phyloP scores from a whole-genome alignment of 345 rosid genomes.

The Dimocarpus longan region DNA sequence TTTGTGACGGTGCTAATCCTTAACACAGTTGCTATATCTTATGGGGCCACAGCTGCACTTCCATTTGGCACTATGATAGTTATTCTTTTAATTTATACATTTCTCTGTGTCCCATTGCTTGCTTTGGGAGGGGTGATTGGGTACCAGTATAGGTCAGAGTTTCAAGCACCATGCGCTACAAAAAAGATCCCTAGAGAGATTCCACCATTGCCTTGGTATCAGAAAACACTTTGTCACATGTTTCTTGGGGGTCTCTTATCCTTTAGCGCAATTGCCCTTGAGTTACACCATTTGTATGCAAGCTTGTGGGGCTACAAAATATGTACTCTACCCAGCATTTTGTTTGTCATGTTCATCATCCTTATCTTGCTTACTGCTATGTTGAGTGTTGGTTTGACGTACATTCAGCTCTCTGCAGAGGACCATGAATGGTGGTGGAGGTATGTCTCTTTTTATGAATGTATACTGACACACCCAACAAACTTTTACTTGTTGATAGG shows the following conservation, averaged over 20 bases:
- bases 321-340: constrained; percentile 54
- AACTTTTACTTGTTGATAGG: neutral
- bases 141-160: constrained; percentile 55
- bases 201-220: constrained; percentile 62
- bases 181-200: constrained; percentile 67
- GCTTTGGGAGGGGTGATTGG: constrained; percentile 73
- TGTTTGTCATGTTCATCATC: constrained; percentile 58
- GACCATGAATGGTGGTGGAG: constrained; percentile 99
- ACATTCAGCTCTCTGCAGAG: constrained; percentile 77
- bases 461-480: neutral
- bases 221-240: constrained; percentile 64
- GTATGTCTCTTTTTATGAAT: constrained; percentile 39
- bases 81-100: constrained; percentile 50
- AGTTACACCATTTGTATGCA: constrained; percentile 61
- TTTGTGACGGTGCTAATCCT: constrained; percentile 48
- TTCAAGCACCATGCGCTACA: constrained; percentile 57
- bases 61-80: constrained; percentile 75
- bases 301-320: constrained; percentile 88
- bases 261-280: constrained; percentile 67
- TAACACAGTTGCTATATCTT: constrained; percentile 64
- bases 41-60: constrained; percentile 76
- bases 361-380: constrained; percentile 59
- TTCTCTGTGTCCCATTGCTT: constrained; percentile 62
- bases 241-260: constrained; percentile 76
- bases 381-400: constrained; percentile 69